Conservation (phyloP, 805 yeast genomes). For the Grigorovia jiainica region DNA sequence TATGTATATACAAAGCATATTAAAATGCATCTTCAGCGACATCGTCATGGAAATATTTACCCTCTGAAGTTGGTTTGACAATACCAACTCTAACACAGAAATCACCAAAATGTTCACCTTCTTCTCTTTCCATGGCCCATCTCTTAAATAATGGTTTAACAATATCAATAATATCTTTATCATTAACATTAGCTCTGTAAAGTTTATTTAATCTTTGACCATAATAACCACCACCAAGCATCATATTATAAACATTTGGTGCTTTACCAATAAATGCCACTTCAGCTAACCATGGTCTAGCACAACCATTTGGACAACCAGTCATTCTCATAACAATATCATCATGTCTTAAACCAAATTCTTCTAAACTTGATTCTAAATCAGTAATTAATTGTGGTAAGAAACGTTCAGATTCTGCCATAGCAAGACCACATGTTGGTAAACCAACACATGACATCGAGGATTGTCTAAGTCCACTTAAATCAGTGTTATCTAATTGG, state of each 20-base stretch:
- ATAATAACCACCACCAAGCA: slow-evolving; percentile 93
- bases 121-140: slow-evolving; percentile 87
- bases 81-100: slow-evolving; percentile 81
- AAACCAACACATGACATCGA: slow-evolving; percentile 96
- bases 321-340: slow-evolving; percentile 96
- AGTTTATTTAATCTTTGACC: slow-evolving; percentile 90
- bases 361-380: slow-evolving; percentile 80
- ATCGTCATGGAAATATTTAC: slow-evolving; percentile 91
- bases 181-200: slow-evolving; percentile 78
- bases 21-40: slow-evolving; percentile 64
- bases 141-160: slow-evolving; percentile 83
- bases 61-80: slow-evolving; percentile 81
- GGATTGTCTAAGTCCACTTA: slow-evolving; percentile 76
- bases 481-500: slow-evolving; percentile 74
- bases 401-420: slow-evolving; percentile 93
- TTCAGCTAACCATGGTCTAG: slow-evolving; percentile 97
- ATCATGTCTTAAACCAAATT: slow-evolving; percentile 87
- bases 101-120: slow-evolving; percentile 94
- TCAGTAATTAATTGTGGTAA: slow-evolving; percentile 75
- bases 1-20: neutral
- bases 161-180: slow-evolving; percentile 71
- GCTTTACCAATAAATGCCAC: slow-evolving; percentile 95
- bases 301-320: slow-evolving; percentile 98
- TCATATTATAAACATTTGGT: slow-evolving; percentile 79
- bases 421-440: slow-evolving; percentile 97